phyloP scores from a whole-genome alignment of 1,139 yeast genomes.

The Groenewaldozyma auringiensis region DNA sequence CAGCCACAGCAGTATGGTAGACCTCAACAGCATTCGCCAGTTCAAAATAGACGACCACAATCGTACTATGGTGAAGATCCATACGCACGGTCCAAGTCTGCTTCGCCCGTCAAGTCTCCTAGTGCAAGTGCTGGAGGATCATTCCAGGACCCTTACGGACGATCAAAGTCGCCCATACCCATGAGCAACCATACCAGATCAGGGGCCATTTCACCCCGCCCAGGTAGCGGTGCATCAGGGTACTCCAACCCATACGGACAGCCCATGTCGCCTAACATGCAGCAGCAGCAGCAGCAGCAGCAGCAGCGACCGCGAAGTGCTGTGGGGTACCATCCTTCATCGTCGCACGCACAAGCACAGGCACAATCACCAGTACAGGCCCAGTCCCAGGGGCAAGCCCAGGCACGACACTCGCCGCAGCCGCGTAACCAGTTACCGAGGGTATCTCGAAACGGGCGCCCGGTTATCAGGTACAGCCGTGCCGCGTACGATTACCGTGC shows the following conservation, averaged over 20 bases:
- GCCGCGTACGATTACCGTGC: slow-evolving; percentile 72
- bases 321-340: too few species aligned
- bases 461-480: slow-evolving; percentile 50
- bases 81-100: slow-evolving; percentile 20
- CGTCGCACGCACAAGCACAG: slow-evolving; percentile 5
- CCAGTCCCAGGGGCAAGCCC: slow-evolving; percentile 21
- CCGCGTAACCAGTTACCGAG: slow-evolving; percentile 28
- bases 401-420: slow-evolving; percentile 22
- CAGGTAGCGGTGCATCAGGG: neutral
- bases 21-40: slow-evolving; percentile 10
- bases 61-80: slow-evolving; percentile 12
- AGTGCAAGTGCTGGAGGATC: neutral
- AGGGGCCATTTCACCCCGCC: slow-evolving; percentile 9
- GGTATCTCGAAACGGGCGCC: slow-evolving; percentile 40
- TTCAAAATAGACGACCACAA: slow-evolving; percentile 12
- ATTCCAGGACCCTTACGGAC: slow-evolving; percentile 10
- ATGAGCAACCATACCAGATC: neutral
- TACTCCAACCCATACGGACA: slow-evolving; percentile 3
- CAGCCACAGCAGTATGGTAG: slow-evolving; percentile 6
- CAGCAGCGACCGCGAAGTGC: slow-evolving; percentile 19
- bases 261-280: slow-evolving; percentile 8
- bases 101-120: slow-evolving; percentile 18
- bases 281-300: slow-evolving; percentile 10
- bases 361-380: neutral
- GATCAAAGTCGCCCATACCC: slow-evolving; percentile 9